A percentile compares a stretch with the other conserved stretches of the same genome.
Evolutionary conservation across 2,329 filamentous ascomycete species (phyloP).

Genomic region (Colletotrichum sp.): DNA sequence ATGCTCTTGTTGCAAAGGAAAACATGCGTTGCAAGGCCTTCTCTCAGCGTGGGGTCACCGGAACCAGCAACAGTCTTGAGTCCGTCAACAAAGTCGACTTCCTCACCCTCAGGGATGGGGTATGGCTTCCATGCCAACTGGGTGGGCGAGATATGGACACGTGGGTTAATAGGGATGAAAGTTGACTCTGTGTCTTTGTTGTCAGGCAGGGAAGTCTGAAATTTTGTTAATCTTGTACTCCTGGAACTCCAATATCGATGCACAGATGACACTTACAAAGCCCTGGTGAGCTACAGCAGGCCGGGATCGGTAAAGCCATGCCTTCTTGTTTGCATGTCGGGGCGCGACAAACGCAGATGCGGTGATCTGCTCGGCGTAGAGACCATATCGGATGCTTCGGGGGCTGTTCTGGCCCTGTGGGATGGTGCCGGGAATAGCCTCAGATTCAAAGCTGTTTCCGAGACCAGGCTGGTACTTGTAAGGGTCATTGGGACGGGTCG

Average conservation of each 20-base stretch:
- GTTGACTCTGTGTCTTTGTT: constrained; percentile 40
- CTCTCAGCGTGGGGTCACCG: constrained; percentile 52
- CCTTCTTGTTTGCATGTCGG: constrained; percentile 33
- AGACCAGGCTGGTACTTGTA: constrained; percentile 62
- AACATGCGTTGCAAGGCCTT: constrained; percentile 54
- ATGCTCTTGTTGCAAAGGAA: constrained; percentile 53
- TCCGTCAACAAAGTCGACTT: constrained; percentile 51
- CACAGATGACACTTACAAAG: not conserved
- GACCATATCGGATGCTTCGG: constrained; percentile 39
- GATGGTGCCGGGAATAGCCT: constrained; percentile 50
- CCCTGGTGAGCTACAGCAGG: constrained; percentile 36
- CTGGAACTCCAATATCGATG: fast-evolving
- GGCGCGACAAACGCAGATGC: constrained; percentile 37
- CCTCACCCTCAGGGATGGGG: constrained; percentile 29
- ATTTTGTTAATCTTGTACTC: not conserved
- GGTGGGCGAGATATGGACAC: constrained; percentile 47
- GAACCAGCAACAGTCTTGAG: constrained; percentile 54
- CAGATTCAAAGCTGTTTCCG: constrained; percentile 52
- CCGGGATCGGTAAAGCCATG: constrained; percentile 32
- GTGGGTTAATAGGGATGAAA: constrained; percentile 49
- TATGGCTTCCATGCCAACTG: constrained; percentile 52
- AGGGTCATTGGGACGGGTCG: constrained; percentile 42
- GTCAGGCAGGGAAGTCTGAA: constrained; percentile 14
- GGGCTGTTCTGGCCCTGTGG: constrained; percentile 51
- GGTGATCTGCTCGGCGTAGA: constrained; percentile 50